phyloP scores from a whole-genome alignment of 73 alveolate species.

The Breviolum minutum region DNA sequence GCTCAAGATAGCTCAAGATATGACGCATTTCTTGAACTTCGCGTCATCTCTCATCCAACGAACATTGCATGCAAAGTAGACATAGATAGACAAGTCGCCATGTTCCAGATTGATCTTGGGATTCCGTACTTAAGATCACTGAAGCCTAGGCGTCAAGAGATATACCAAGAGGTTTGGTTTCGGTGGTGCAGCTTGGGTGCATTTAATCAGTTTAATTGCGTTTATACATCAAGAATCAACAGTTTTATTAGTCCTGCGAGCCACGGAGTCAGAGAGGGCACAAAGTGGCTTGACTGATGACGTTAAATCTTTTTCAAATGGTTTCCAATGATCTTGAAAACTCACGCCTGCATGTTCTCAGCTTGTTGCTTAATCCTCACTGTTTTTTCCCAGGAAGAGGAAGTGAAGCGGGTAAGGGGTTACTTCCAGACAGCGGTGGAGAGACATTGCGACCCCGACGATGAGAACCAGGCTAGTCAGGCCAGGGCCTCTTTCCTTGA shows the following conservation, averaged over 20 bases:
- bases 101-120: no score
- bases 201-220: neutral
- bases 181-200: constrained; percentile 11
- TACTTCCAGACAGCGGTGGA: constrained; percentile 7
- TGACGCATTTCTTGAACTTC: no score
- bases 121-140: neutral
- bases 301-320: neutral
- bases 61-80: no score
- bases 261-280: no score
- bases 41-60: no score
- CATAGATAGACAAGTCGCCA: no score
- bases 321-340: neutral
- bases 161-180: constrained; percentile 1
- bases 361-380: no score
- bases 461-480: neutral
- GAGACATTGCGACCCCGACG: neutral
- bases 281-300: neutral
- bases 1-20: neutral
- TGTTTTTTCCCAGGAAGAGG: constrained; percentile 14
- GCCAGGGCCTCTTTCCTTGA: neutral
- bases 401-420: constrained; percentile 17
- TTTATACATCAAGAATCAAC: neutral
- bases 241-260: no score
- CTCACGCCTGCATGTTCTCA: neutral
- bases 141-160: neutral